Percentiles rank a stretch among this genome's conserved stretches.
These are phyloP conservation scores for Xylaria sp. DNA, from an alignment of 2,329 filamentous ascomycete species.

Conservation along the genomic window DNA sequence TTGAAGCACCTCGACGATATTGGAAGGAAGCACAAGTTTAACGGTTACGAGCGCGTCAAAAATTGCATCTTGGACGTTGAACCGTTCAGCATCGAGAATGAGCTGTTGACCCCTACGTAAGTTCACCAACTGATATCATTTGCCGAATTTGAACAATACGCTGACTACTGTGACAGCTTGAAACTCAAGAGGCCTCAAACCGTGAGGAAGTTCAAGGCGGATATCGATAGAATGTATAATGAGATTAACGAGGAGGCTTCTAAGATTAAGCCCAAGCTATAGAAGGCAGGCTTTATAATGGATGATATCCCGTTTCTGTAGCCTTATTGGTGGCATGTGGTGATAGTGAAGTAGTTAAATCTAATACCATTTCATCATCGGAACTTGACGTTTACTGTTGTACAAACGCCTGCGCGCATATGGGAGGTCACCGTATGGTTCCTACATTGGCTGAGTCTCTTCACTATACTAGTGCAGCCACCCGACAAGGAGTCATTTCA, in stretches of 20 bases:
- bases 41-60: conserved; percentile 86
- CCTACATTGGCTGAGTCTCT: too few species aligned
- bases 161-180: conserved; percentile 56
- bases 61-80: conserved; percentile 82
- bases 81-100: conserved; percentile 93
- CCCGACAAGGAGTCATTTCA: too few species aligned
- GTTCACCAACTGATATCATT: conserved; percentile 47
- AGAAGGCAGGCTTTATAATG: conserved; percentile 36
- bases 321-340: conserved; percentile 10
- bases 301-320: conserved; percentile 15
- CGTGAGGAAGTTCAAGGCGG: conserved; percentile 61
- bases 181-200: conserved; percentile 71
- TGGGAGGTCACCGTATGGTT: too few species aligned
- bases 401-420: too few species aligned
- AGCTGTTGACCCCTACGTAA: conserved; percentile 88
- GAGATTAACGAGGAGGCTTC: conserved; percentile 59
- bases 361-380: conserved; percentile 12
- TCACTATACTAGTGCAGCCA: too few species aligned
- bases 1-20: conserved; percentile 82
- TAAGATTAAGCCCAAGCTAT: conserved; percentile 59
- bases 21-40: conserved; percentile 86
- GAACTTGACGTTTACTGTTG: conserved; percentile 19
- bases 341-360: conserved; percentile 24
- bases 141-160: conserved; percentile 13
- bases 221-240: conserved; percentile 68